Evolutionary conservation across 805 yeast genomes (phyloP), one percentile per base, ranked within the genome.

Genomic region (Candida anglica): DNA sequence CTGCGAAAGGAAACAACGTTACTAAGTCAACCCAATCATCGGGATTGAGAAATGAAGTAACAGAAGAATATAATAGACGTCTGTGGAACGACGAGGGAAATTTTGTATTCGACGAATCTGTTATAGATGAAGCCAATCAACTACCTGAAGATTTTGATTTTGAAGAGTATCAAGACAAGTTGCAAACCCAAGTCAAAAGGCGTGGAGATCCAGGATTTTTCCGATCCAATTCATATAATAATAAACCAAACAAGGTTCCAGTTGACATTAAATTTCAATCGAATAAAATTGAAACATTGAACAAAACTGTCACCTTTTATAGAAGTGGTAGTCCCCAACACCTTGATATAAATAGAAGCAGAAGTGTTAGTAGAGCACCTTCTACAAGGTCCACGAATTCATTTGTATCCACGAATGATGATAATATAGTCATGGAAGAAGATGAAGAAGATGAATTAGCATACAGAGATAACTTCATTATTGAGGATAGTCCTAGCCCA

Each of bases 251-350:
- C 32, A 56, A 55, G 37, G 39, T 48, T n/a, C 35, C 50, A 15
- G 27, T 44, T 29, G 58, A 57, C 18, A 43, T 41, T 35, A 48
- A 38, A 19, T 47, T 32, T 28, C 52, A 43, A 19, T 42, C 56
- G 3, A 63, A 58, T 37, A 64, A 60, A 36, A 63, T 66, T 14
- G 61, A 63, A 34, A 59, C 68, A 2, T 28, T 42, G 6, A 56
- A 53, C 32, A 66, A 60, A 35, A 66, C 71, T 1, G 71, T 66
- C n/a, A 66, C 73, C 2, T 63, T 62, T 29, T 66, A 62, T 43
- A 44, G 61, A 27, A 53, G 53, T 16, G 55, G 47, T 30, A 32
- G 43, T 2, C 50, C 48, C 6, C 36, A 41, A 2, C 27, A 41
- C 1, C 33, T 36, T 9, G 53, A 46, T 6, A 15, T 29, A 7